Evolutionary conservation across 768 basidiomycete genomes (phyloP).

Genomic region (Tremella mesenterica): DNA sequence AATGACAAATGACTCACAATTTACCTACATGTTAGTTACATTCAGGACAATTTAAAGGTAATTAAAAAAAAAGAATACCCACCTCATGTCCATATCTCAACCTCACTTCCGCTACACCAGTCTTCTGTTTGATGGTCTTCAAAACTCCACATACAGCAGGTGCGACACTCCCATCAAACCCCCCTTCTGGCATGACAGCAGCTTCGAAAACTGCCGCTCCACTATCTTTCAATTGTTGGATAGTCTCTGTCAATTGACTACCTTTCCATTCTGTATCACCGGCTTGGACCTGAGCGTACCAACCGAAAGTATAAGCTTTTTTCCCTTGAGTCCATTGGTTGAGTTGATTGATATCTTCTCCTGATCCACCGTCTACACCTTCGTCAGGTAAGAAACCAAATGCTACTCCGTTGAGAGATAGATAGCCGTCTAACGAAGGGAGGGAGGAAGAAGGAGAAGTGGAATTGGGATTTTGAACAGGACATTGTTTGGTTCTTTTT

Average conservation of each 20-base stretch:
- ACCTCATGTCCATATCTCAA: background rate
- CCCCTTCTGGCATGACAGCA: background rate
- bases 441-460: too few relatives aligned
- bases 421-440: background rate
- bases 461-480: background rate
- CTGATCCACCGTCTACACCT: background rate
- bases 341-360: background rate
- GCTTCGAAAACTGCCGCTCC: background rate
- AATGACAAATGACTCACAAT: background rate
- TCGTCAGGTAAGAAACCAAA: background rate
- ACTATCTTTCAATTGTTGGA: background rate
- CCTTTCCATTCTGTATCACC: background rate
- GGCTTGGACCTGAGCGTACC: constrained; percentile 1
- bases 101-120: background rate
- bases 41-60: background rate
- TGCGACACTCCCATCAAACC: background rate
- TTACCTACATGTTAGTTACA: background rate
- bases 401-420: background rate
- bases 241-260: background rate
- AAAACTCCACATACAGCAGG: background rate
- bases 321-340: background rate
- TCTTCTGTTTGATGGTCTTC: background rate
- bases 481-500: constrained; percentile 2
- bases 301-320: background rate
- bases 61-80: background rate